Percentiles rank a stretch among this genome's conserved stretches.
phyloP scores from a whole-genome alignment of 257 asterid species.

The Apocynum venetum region DNA sequence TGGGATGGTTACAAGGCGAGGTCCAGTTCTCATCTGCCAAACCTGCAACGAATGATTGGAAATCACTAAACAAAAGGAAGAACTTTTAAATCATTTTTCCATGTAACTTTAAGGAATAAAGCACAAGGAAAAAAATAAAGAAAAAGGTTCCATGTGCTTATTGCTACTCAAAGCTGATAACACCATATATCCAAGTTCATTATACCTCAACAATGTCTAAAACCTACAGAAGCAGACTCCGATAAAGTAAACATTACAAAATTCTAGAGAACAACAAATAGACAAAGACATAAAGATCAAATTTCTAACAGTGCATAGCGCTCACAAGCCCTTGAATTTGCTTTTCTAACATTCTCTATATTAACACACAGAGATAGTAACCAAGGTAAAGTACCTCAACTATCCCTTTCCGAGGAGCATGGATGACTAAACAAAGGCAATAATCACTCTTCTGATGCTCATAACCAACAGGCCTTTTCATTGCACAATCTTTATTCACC shows the following conservation, averaged over 20 bases:
- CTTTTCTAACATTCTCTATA: background rate
- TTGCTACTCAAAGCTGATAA: background rate
- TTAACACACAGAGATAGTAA: background rate
- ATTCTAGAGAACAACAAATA: background rate
- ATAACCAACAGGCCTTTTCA: constrained; percentile 28
- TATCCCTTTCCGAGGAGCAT: constrained; percentile 94
- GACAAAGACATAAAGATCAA: background rate
- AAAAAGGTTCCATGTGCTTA: background rate
- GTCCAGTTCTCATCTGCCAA: constrained; percentile 99
- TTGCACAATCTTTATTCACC: constrained; percentile 46
- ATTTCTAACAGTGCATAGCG: background rate
- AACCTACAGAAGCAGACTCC: background rate
- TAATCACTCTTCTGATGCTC: constrained; percentile 71
- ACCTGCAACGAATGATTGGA: constrained; percentile 41
- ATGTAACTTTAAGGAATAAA: background rate
- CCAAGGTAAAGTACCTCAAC: constrained; percentile 61
- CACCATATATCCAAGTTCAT: background rate
- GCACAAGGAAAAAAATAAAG: background rate
- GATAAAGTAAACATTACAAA: background rate
- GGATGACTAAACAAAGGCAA: constrained; percentile 88
- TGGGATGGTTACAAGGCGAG: constrained; percentile 75
- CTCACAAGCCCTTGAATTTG: background rate
- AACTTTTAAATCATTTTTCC: background rate
- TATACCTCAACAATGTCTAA: background rate
- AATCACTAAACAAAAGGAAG: constrained; percentile 1